Percentiles rank a stretch among this genome's conserved stretches.
These are phyloP conservation scores for Euphorbia lathyris DNA, from an alignment of 345 rosid species.

Conservation along the genomic window DNA sequence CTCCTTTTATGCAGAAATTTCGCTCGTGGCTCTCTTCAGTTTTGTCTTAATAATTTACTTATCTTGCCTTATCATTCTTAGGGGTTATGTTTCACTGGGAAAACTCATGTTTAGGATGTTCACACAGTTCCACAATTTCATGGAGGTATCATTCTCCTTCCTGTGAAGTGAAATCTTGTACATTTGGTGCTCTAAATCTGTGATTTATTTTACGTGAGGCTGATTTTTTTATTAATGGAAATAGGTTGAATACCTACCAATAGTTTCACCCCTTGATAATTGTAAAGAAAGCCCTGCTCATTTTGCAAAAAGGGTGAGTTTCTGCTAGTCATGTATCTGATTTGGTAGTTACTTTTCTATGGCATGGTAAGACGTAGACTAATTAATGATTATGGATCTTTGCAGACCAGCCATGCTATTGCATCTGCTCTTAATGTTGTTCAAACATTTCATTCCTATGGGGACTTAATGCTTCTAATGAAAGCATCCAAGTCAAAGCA, in stretches of 20 bases:
- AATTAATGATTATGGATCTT: conserved; percentile 23
- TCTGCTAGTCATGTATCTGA: neutral
- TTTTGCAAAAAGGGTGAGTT: conserved; percentile 78
- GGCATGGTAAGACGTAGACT: conserved; percentile 1
- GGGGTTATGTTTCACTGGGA: conserved; percentile 72
- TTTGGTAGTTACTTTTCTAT: conserved; percentile 13
- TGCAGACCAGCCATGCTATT: conserved; percentile 75
- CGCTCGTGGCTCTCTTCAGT: conserved; percentile 5
- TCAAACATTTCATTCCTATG: conserved; percentile 86
- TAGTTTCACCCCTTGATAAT: conserved; percentile 58
- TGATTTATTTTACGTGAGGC: neutral
- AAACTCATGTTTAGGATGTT: conserved; percentile 96
- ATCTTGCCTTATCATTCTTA: conserved; percentile 26
- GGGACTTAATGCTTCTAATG: conserved; percentile 74
- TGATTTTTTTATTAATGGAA: conserved; percentile 15
- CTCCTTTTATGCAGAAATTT: conserved; percentile 8
- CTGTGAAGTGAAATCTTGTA: neutral
- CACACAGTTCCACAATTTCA: conserved; percentile 95
- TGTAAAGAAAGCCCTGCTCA: conserved; percentile 60
- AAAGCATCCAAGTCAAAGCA: conserved; percentile 59
- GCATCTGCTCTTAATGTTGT: conserved; percentile 76
- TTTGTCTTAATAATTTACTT: conserved; percentile 4
- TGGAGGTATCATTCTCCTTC: conserved; percentile 59
- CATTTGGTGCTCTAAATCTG: neutral
- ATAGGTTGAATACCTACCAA: conserved; percentile 92